phyloP scores from a whole-genome alignment of 1,139 yeast species.

The Candida sp. region DNA sequence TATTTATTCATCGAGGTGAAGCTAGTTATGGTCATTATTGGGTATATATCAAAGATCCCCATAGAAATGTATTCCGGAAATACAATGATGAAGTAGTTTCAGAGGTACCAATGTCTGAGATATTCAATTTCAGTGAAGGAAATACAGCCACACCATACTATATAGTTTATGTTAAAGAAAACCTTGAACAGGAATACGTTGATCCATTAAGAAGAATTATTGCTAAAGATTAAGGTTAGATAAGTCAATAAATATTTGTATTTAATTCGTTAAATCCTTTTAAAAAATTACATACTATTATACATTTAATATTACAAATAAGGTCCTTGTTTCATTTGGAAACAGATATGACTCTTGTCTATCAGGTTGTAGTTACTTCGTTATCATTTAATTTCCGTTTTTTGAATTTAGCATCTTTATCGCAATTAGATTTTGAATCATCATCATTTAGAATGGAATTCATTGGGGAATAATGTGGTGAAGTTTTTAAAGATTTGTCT shows the following conservation, averaged over 20 bases:
- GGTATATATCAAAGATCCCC: slow-evolving; percentile 84
- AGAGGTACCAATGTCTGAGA: slow-evolving; percentile 73
- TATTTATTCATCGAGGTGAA: slow-evolving; percentile 93
- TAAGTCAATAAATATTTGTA: neutral
- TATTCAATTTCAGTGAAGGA: slow-evolving; percentile 65
- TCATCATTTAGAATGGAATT: neutral
- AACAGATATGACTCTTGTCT: too few relatives aligned
- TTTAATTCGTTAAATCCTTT: neutral
- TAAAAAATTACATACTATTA: slow-evolving; percentile 2
- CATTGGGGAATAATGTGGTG: slow-evolving; percentile 1
- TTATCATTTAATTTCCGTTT: slow-evolving; percentile 1
- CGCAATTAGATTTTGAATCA: neutral
- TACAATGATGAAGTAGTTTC: slow-evolving; percentile 91
- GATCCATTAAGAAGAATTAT: slow-evolving; percentile 61
- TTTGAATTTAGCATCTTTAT: neutral
- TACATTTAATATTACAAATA: slow-evolving; percentile 1
- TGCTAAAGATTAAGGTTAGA: slow-evolving; percentile 3
- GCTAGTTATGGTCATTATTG: slow-evolving; percentile 97
- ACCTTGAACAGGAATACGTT: slow-evolving; percentile 52
- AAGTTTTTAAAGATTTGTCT: slow-evolving; percentile 21
- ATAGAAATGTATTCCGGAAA: slow-evolving; percentile 68
- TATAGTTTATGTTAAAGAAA: slow-evolving; percentile 76
- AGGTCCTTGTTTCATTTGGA: too few relatives aligned
- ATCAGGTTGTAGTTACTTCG: neutral
- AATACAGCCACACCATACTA: slow-evolving; percentile 94